Evolutionary conservation across 2,329 filamentous ascomycete genomes (phyloP).

Genomic region (Graphilbum sp.): DNA sequence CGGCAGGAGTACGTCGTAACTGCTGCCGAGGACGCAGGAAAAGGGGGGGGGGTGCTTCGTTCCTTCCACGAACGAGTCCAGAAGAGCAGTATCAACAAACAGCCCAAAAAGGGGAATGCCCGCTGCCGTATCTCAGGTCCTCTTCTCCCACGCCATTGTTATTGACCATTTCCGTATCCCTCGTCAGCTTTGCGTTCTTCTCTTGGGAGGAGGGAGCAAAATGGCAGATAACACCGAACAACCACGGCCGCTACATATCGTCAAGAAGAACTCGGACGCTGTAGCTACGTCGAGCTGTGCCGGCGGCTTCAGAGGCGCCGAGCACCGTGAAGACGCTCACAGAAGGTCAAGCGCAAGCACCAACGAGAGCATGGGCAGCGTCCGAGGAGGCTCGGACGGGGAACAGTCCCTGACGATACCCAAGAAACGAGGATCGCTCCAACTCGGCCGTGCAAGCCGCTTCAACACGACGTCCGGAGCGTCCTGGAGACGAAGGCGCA

Average conservation of each 20-base stretch:
- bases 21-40: no score
- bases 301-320: neutral
- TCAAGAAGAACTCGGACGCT: constrained; percentile 5
- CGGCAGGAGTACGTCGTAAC: no score
- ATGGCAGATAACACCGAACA: constrained; percentile 1
- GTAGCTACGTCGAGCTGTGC: neutral
- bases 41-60: no score
- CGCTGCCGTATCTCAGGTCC: no score
- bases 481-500: neutral
- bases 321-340: neutral
- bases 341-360: constrained; percentile 11
- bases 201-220: no score
- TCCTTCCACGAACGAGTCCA: no score
- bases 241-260: constrained; percentile 9
- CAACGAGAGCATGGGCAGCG: constrained; percentile 13
- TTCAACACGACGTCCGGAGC: constrained; percentile 1
- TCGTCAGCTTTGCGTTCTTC: no score
- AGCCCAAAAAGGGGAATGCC: no score
- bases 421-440: constrained; percentile 15
- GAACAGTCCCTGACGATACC: constrained; percentile 17
- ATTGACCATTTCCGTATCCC: no score
- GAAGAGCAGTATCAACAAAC: no score
- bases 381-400: constrained; percentile 9
- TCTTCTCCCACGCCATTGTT: no score
- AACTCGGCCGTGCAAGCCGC: constrained; percentile 1